These are phyloP conservation scores for Phytopythium helicoides DNA, from an alignment of 352 stramenopile genomes.

Conservation along the genomic window DNA sequence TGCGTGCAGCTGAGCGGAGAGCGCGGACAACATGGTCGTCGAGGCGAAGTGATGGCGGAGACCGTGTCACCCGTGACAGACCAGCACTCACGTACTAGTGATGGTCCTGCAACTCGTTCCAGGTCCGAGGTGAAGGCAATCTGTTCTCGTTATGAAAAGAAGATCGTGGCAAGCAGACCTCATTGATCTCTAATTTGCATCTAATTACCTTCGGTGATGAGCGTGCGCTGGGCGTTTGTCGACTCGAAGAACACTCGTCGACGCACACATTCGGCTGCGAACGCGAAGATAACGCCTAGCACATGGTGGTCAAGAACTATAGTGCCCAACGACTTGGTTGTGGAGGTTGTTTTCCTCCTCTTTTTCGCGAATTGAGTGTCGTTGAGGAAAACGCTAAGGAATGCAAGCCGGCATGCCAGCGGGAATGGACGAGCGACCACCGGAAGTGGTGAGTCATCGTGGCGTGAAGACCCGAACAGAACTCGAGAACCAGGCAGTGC, in stretches of 20 bases:
- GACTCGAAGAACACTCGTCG: not conserved
- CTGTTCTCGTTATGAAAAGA: no score
- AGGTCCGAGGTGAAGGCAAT: no score
- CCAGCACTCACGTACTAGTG: no score
- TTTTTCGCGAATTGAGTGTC: not conserved
- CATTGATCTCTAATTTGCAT: no score
- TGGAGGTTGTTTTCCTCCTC: not conserved
- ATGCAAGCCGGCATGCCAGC: not conserved
- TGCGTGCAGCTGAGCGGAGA: constrained; percentile 37
- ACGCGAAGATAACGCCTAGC: not conserved
- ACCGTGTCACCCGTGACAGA: no score
- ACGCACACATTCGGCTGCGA: not conserved
- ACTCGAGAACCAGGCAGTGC: not conserved
- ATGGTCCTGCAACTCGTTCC: no score
- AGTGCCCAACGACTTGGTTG: not conserved
- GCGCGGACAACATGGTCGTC: constrained; percentile 58
- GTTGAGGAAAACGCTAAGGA: not conserved
- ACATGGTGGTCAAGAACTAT: not conserved
- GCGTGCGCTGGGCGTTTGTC: no score
- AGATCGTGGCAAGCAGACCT: no score
- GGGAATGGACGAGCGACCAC: not conserved
- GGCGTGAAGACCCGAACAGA: not conserved
- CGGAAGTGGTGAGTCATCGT: not conserved
- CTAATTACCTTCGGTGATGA: no score
- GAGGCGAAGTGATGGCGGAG: not conserved